Base-by-base conservation (phyloP, 2,329 filamentous ascomycete genomes). In the Diaporthe sp. region DNA sequence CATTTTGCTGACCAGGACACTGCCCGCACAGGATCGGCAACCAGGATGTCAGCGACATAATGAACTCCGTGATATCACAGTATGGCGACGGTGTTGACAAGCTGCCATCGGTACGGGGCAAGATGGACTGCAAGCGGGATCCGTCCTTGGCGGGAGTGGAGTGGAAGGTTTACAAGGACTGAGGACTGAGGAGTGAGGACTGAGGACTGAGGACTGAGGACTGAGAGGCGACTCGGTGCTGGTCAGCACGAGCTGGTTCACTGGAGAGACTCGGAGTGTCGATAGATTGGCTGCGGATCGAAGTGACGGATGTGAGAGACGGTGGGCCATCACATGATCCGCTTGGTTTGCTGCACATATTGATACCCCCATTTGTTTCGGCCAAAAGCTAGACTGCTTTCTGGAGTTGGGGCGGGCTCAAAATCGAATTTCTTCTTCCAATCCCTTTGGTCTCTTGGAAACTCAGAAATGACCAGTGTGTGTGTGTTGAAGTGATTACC, bases 141-240 rank as follows among this genome's bases (percentile, higher is more conserved):
- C 62, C 75, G 15, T 34, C 73, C 7, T 46, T 39, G 2, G 75
- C 76, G 3, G 49, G 72, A 4, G 59, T 76, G 4, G 71, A 76
- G 62, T 76, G 74, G 74, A 73, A 70, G 34, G 42, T 71, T 71
- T 80, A 77, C 75, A 79, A 78, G 77, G 71, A 78, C 77, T 79
- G 73, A 76, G 57, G 37, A 55, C 58, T 15, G 17, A 34, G 34
- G 25, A 25, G 25, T 25, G 25, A 25, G 25, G 25, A 25, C 25
- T 25, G 25, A 25, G 25, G 25, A 25, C 25, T 25, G 25, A 78
- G 77, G 71, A 78, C 77, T 79, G 73, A 76, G 57, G 37, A 55
- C 58, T 15, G 17, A 34, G 34, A 28, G n/a, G 22, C 13, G 44
- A 28, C 28, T 39, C 22, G 46, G 39, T 15, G 19, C 31, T 39